Evolutionary conservation across 2,329 filamentous ascomycete genomes (phyloP).

Genomic region (Gnomoniopsis smithogilvyi): DNA sequence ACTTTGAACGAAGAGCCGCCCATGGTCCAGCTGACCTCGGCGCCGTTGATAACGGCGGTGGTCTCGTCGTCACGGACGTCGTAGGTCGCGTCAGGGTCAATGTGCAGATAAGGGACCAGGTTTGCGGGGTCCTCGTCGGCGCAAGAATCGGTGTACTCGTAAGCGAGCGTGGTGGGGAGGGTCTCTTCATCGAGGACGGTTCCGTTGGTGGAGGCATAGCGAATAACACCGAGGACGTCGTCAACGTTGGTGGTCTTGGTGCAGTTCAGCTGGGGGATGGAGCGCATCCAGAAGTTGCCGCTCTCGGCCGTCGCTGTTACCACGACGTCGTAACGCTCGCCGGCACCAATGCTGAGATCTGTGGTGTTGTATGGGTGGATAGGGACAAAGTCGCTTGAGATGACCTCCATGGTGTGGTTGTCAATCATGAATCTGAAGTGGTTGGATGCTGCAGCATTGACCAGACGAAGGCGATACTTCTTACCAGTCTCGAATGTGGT

Average conservation of each 20-base stretch:
- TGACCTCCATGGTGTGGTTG: slow-evolving; percentile 44
- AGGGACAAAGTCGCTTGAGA: slow-evolving; percentile 45
- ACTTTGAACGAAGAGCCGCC: background rate
- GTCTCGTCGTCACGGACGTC: slow-evolving; percentile 18
- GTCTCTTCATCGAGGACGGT: slow-evolving; percentile 24
- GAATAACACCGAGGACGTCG: slow-evolving; percentile 23
- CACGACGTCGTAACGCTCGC: slow-evolving; percentile 37
- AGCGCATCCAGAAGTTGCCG: slow-evolving; percentile 23
- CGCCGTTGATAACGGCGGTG: slow-evolving; percentile 4
- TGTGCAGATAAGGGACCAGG: background rate
- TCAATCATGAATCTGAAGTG: slow-evolving; percentile 43
- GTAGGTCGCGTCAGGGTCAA: background rate
- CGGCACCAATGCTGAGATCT: slow-evolving; percentile 40
- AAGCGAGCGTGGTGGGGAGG: slow-evolving; percentile 6
- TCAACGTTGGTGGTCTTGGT: slow-evolving; percentile 15
- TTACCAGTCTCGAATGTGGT: slow-evolving; percentile 22
- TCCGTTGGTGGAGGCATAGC: slow-evolving; percentile 24
- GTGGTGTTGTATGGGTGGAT: slow-evolving; percentile 45
- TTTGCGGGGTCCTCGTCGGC: background rate
- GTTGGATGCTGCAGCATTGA: slow-evolving; percentile 35
- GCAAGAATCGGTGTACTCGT: background rate
- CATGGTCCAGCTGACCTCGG: background rate
- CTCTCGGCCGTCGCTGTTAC: slow-evolving; percentile 31
- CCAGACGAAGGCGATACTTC: background rate
- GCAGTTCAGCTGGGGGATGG: slow-evolving; percentile 16